These are phyloP conservation scores for Podosphaera fusca DNA, from an alignment of 2,329 filamentous ascomycete genomes.

Conservation along the genomic window DNA sequence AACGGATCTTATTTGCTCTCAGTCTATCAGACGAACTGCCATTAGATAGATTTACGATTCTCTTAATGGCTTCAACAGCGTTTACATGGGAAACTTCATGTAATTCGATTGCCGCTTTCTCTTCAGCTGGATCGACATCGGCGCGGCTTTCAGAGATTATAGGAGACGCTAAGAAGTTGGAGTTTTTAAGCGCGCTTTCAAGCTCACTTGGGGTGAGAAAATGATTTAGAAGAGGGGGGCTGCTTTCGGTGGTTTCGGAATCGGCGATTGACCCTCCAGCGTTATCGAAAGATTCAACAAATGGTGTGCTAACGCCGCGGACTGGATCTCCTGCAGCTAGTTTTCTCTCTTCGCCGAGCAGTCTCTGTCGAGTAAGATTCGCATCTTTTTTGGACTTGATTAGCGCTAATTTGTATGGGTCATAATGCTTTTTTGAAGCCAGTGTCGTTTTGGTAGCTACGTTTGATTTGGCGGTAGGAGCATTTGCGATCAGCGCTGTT, in stretches of 20 bases:
- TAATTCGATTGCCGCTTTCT: constrained; percentile 15
- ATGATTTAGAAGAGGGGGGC: constrained; percentile 43
- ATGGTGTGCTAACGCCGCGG: constrained; percentile 56
- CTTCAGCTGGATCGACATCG: constrained; percentile 21
- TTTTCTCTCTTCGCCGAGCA: constrained; percentile 41
- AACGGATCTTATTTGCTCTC: constrained; percentile 63
- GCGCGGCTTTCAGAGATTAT: constrained; percentile 17
- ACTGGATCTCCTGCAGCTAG: constrained; percentile 53
- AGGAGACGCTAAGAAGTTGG: constrained; percentile 43
- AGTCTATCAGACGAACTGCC: constrained; percentile 56
- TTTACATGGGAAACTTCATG: constrained; percentile 37
- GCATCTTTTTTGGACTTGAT: constrained; percentile 63
- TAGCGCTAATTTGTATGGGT: constrained; percentile 66
- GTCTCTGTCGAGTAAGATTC: constrained; percentile 52
- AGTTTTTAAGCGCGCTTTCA: constrained; percentile 38
- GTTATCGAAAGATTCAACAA: constrained; percentile 58
- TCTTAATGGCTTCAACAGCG: constrained; percentile 51
- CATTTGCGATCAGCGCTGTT: constrained; percentile 24
- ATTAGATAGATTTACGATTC: constrained; percentile 59
- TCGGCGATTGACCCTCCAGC: constrained; percentile 18
- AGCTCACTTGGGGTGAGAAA: constrained; percentile 48
- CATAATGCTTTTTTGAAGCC: constrained; percentile 40
- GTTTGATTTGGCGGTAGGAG: constrained; percentile 34
- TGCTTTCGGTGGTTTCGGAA: constrained; percentile 22
- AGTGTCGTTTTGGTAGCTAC: constrained; percentile 33